phyloP scores from a whole-genome alignment of 2,329 filamentous ascomycete species.

The Penicillium sp. region DNA sequence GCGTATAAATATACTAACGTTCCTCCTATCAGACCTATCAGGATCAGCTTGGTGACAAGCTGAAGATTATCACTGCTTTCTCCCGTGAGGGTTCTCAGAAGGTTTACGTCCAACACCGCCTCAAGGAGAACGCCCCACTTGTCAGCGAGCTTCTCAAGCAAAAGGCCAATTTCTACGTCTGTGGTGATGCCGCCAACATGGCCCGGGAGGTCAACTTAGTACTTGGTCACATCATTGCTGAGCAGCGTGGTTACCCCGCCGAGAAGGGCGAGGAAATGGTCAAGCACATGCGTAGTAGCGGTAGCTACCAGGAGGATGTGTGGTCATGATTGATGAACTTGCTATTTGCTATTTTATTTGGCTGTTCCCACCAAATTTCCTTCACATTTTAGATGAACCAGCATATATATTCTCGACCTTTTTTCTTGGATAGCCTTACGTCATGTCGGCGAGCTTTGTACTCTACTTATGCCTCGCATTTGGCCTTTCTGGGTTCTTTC shows the following conservation, averaged over 20 bases:
- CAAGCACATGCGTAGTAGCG: slow-evolving; percentile 91
- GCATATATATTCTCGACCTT: slow-evolving; percentile 22
- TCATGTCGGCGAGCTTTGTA: slow-evolving; percentile 6
- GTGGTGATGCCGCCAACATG: slow-evolving; percentile 97
- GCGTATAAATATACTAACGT: slow-evolving; percentile 24
- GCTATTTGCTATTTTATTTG: slow-evolving; percentile 15
- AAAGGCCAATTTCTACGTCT: slow-evolving; percentile 95
- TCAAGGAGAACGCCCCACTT: slow-evolving; percentile 79
- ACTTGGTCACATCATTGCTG: slow-evolving; percentile 82
- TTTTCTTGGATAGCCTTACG: slow-evolving; percentile 13
- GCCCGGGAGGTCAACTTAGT: slow-evolving; percentile 87
- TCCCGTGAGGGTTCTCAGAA: slow-evolving; percentile 86
- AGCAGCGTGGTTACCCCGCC: slow-evolving; percentile 78
- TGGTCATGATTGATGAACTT: slow-evolving; percentile 55
- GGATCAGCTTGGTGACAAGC: slow-evolving; percentile 79
- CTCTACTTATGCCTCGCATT: slow-evolving; percentile 1
- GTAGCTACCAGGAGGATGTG: slow-evolving; percentile 89
- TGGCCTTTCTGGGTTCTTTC: not conserved
- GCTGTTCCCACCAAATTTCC: slow-evolving; percentile 19
- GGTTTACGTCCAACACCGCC: slow-evolving; percentile 93
- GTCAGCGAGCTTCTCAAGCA: slow-evolving; percentile 83
- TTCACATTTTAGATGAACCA: slow-evolving; percentile 29
- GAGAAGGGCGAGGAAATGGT: slow-evolving; percentile 93
- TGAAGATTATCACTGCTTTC: slow-evolving; percentile 90
- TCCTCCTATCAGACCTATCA: slow-evolving; percentile 68